A percentile compares a stretch with the other conserved stretches of the same genome.
phyloP scores from a whole-genome alignment of 1,139 yeast species.

The Scheffersomyces insectosa region DNA sequence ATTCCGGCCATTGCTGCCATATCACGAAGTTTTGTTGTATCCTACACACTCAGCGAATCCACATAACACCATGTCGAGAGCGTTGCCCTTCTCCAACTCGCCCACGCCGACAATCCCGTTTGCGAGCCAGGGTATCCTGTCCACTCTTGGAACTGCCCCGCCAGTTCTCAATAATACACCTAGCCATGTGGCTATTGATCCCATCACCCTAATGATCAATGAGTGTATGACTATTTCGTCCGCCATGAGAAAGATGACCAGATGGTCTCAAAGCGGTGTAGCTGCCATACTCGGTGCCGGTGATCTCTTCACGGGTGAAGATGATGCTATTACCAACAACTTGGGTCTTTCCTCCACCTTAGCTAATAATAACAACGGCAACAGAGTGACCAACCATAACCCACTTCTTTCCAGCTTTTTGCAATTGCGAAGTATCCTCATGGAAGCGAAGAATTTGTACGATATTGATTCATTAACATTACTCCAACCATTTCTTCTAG shows the following conservation, averaged over 20 bases:
- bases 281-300: slow-evolving; percentile 79
- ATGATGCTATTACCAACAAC: slow-evolving; percentile 14
- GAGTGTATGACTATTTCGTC: slow-evolving; percentile 87
- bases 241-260: slow-evolving; percentile 85
- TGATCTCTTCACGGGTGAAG: slow-evolving; percentile 35
- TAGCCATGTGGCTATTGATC: slow-evolving; percentile 54
- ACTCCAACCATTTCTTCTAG: slow-evolving; percentile 81
- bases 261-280: slow-evolving; percentile 84
- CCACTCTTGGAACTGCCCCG: slow-evolving; percentile 1
- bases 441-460: slow-evolving; percentile 53
- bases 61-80: no score
- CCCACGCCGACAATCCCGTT: slow-evolving; percentile 7
- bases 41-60: no score
- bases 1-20: no score
- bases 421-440: slow-evolving; percentile 70
- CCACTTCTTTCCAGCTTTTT: slow-evolving; percentile 83
- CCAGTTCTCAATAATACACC: not conserved
- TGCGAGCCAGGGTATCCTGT: not conserved
- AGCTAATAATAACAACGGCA: slow-evolving; percentile 15
- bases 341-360: slow-evolving; percentile 25
- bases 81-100: slow-evolving; percentile 6
- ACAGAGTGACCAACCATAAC: slow-evolving; percentile 34
- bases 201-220: slow-evolving; percentile 79
- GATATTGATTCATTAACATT: slow-evolving; percentile 72
- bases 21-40: no score